These are phyloP conservation scores for Coemansia sp. DNA, from an alignment of 192 early-diverging fungal species.

Conservation along the genomic window DNA sequence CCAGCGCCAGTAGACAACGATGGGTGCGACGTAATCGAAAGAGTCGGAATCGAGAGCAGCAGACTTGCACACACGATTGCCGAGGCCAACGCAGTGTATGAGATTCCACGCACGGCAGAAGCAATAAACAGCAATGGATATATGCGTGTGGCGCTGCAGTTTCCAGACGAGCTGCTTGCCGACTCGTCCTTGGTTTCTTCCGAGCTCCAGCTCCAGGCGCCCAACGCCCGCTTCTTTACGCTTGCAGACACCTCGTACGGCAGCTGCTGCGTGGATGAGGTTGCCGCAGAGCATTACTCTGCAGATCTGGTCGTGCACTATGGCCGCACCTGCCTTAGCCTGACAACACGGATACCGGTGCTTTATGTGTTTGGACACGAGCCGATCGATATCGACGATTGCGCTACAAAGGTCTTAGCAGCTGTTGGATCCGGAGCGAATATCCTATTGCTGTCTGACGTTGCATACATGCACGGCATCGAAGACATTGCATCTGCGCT, in stretches of 20 bases:
- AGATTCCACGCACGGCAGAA: constrained; percentile 65
- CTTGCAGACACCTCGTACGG: constrained; percentile 97
- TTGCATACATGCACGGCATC: constrained; percentile 66
- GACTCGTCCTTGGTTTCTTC: constrained; percentile 68
- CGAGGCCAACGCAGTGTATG: constrained; percentile 58
- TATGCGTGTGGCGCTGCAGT: constrained; percentile 79
- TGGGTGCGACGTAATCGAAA: constrained; percentile 64
- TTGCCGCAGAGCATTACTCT: constrained; percentile 87
- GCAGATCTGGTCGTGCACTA: constrained; percentile 95
- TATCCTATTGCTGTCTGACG: constrained; percentile 76
- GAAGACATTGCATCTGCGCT: constrained; percentile 30
- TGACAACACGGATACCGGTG: constrained; percentile 80
- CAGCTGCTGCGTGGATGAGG: constrained; percentile 97
- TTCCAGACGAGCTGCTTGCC: constrained; percentile 84
- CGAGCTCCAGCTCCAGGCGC: constrained; percentile 55
- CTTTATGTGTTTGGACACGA: constrained; percentile 84
- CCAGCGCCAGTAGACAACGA: constrained; percentile 58
- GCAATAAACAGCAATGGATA: constrained; percentile 50
- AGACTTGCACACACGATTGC: constrained; percentile 22
- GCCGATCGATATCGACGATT: constrained; percentile 65
- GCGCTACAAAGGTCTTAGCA: constrained; percentile 26
- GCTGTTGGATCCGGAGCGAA: constrained; percentile 25
- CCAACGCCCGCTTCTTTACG: constrained; percentile 63
- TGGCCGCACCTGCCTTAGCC: constrained; percentile 87
- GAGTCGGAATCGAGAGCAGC: constrained; percentile 33